phyloP scores from a whole-genome alignment of 345 rosid genomes.

The Boechera stricta region DNA sequence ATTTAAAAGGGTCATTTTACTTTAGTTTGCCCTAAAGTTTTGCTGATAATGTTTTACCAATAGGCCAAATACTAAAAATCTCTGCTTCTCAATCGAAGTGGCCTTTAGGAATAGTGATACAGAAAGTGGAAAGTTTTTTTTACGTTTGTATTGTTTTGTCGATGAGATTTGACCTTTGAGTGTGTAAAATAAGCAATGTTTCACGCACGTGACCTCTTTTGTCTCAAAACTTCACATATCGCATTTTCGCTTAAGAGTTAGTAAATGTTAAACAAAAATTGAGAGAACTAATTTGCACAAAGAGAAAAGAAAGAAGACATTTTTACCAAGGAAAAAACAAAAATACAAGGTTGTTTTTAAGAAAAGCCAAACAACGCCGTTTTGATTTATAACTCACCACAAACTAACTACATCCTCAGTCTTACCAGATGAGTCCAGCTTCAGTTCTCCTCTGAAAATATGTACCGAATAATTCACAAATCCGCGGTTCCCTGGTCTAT shows the following conservation, averaged over 20 bases:
- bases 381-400: background rate
- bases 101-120: background rate
- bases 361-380: background rate
- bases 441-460: background rate
- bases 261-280: too few relatives aligned
- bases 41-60: conserved; percentile 20
- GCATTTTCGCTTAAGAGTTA: too few relatives aligned
- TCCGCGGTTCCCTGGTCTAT: background rate
- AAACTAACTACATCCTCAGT: background rate
- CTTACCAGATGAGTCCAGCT: conserved; percentile 22
- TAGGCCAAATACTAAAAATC: background rate
- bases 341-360: background rate
- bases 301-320: background rate
- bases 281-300: background rate
- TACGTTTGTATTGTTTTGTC: background rate
- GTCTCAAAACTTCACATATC: background rate
- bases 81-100: background rate
- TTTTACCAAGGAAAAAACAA: background rate
- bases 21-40: conserved; percentile 18
- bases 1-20: conserved; percentile 5
- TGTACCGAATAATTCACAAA: background rate
- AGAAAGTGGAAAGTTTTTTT: background rate
- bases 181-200: conserved; percentile 22
- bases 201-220: background rate
- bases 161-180: background rate